phyloP scores from a whole-genome alignment of 2,329 filamentous ascomycete genomes.

The Leptographium radiaticola region DNA sequence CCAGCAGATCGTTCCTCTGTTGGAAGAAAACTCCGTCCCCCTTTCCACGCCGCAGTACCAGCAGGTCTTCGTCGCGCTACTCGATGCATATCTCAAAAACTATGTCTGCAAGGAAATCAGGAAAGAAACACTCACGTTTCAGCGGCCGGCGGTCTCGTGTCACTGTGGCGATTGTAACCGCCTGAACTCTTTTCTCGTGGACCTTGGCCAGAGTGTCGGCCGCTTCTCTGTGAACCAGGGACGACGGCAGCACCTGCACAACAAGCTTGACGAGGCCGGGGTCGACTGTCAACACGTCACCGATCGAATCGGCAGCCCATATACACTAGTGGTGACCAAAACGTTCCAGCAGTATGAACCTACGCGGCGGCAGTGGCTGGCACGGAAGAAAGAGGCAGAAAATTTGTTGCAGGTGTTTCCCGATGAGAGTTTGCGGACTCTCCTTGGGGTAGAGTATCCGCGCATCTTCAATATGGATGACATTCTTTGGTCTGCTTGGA shows the following conservation, averaged over 20 bases:
- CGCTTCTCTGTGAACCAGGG: neutral
- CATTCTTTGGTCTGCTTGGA: neutral
- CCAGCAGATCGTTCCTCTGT: neutral
- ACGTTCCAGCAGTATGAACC: neutral
- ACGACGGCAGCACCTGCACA: neutral
- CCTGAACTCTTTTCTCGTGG: neutral
- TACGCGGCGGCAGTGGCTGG: neutral
- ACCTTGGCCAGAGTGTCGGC: neutral
- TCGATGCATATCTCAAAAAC: neutral
- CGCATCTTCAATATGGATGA: constrained; percentile 1
- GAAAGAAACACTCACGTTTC: neutral
- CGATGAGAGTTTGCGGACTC: neutral
- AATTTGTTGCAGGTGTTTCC: neutral
- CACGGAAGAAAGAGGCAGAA: neutral
- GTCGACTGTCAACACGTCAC: neutral
- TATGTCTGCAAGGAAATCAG: neutral
- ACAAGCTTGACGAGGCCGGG: neutral
- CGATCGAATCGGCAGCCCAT: neutral
- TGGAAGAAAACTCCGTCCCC: neutral
- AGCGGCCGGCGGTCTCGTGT: neutral
- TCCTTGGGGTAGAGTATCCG: neutral
- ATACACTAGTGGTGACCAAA: constrained; percentile 1
- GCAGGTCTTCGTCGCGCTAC: neutral
- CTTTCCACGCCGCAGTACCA: neutral
- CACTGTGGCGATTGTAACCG: neutral